Evolutionary conservation across 2,329 filamentous ascomycete species (phyloP), one percentile per base, ranked within the genome.

Genomic region (Mariannaea elegans): DNA sequence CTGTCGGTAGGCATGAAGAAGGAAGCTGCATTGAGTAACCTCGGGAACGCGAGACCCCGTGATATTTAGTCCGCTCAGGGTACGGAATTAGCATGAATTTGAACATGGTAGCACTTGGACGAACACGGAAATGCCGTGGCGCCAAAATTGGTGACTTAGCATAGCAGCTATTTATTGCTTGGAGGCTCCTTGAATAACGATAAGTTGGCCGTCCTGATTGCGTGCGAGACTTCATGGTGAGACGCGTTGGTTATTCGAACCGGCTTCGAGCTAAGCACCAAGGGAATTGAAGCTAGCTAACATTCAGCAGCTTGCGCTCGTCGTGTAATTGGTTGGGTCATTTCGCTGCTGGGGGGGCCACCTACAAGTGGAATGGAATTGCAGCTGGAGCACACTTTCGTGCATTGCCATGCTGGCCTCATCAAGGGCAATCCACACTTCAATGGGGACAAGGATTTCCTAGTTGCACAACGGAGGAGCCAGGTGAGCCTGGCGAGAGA

Each of bases 1-100:
- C 72, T 60, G 74, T 49, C 73, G 69, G 68, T 16, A 71, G 78
- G 59, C 74, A 76, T 70, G 78, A 82, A 73, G 80, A 82, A 81
- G 79, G 75, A 69, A 36, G 18, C 24, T 9, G 9, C 6, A 27
- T 27, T 9, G 5, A 9, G 24, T 27, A 6, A 27, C 24, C n/a
- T n/a, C n/a, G n/a, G n/a, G n/a, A n/a, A n/a, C n/a, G n/a, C 14
- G 39, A 6, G 8, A 3, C 18, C 23, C 13, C 6, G 19, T 16
- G 10, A 16, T 16, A 12, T 16, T 13, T 8, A n/a, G n/a, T n/a
- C n/a, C n/a, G n/a, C n/a, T n/a, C n/a, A n/a, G n/a, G n/a, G n/a
- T n/a, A n/a, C n/a, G n/a, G n/a, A n/a, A n/a, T n/a, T n/a, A n/a
- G n/a, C n/a, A n/a, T n/a, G n/a, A n/a, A n/a, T n/a, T n/a, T n/a